Evolutionary conservation across 2,329 filamentous ascomycete genomes (phyloP).

Genomic region (Monilinia aucupariae): DNA sequence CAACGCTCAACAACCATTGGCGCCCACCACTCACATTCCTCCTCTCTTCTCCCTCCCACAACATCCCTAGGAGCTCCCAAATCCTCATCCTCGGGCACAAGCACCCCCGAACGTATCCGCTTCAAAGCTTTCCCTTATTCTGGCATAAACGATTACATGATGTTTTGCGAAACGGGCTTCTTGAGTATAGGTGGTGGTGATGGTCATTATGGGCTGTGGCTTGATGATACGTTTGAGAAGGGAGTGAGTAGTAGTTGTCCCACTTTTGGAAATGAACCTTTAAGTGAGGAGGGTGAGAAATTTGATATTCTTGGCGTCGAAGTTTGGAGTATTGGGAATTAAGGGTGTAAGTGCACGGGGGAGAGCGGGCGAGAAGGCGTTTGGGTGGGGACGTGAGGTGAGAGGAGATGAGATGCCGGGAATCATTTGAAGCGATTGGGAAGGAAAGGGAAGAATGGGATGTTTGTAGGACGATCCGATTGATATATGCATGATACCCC

Average conservation of each 20-base stretch:
- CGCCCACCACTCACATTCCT: conserved; percentile 19
- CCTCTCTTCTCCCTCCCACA: conserved; percentile 25
- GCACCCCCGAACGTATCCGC: conserved; percentile 68
- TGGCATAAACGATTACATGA: conserved; percentile 93
- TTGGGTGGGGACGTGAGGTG: not conserved
- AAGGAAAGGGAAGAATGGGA: not conserved
- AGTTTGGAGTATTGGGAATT: conserved; percentile 79
- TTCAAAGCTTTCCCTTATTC: conserved; percentile 98
- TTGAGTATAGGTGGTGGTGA: conserved; percentile 83
- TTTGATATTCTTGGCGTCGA: conserved; percentile 90
- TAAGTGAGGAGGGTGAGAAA: conserved; percentile 89
- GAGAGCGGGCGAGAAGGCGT: not conserved
- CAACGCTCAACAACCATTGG: conserved; percentile 56
- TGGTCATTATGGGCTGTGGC: conserved; percentile 88
- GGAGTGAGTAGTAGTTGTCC: conserved; percentile 79
- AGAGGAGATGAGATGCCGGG: no score
- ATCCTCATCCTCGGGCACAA: conserved; percentile 36
- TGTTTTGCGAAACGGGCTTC: conserved; percentile 82
- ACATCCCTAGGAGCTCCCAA: conserved; percentile 25
- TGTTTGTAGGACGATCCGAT: not conserved
- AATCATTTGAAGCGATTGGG: not conserved
- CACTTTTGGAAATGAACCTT: conserved; percentile 89
- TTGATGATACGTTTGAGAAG: conserved; percentile 77
- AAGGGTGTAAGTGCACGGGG: not conserved
- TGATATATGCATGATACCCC: conserved; percentile 15